Evolutionary conservation across 139 green algal genomes (phyloP).

Genomic region (Micractinium conductrix): DNA sequence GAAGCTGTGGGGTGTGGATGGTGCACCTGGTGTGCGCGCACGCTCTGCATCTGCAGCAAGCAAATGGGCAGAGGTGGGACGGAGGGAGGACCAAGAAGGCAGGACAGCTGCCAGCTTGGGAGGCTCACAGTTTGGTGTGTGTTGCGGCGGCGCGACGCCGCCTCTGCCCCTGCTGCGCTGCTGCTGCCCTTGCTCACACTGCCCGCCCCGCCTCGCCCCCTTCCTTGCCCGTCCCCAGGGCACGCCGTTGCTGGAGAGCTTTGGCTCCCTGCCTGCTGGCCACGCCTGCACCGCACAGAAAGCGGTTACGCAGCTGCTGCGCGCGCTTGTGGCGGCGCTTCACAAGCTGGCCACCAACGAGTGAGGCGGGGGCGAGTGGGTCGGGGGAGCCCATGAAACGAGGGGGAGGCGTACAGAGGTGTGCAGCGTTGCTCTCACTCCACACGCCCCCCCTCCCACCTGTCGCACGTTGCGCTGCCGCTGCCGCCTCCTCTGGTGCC

Average conservation of each 20-base stretch:
- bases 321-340: not conserved
- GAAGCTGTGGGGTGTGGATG: too few relatives aligned
- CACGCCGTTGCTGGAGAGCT: not conserved
- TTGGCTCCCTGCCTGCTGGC: not conserved
- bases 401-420: too few relatives aligned
- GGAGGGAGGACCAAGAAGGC: too few relatives aligned
- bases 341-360: slow-evolving; percentile 25
- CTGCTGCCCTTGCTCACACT: not conserved
- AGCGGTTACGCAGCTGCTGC: slow-evolving; percentile 12
- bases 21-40: too few relatives aligned
- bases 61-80: too few relatives aligned
- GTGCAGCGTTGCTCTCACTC: too few relatives aligned
- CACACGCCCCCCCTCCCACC: not conserved
- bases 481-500: not conserved
- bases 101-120: too few relatives aligned
- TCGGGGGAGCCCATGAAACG: too few relatives aligned
- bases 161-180: too few relatives aligned
- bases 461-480: not conserved
- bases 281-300: not conserved
- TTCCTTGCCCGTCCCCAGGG: not conserved
- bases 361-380: not conserved
- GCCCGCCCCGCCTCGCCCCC: not conserved
- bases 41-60: too few relatives aligned
- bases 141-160: too few relatives aligned
- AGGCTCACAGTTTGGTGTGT: too few relatives aligned